These are phyloP conservation scores for Botrytis fragariae DNA, from an alignment of 2,329 filamentous ascomycete genomes.

Conservation along the genomic window DNA sequence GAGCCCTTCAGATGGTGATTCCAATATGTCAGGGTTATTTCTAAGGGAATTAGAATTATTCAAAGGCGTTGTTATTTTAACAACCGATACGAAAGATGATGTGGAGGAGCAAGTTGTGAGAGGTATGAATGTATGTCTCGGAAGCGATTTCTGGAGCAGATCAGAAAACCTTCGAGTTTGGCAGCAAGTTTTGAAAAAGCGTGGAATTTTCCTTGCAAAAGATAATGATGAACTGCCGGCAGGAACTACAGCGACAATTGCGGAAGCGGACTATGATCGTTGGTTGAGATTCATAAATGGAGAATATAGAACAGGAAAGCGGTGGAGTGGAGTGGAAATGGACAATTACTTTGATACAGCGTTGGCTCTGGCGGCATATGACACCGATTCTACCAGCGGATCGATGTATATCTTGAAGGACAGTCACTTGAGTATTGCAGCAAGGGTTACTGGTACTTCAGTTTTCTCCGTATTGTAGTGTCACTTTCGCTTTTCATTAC, in stretches of 20 bases:
- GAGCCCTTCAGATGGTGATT: background rate
- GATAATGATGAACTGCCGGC: background rate
- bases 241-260: background rate
- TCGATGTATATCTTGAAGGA: background rate
- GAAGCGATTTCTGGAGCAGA: background rate
- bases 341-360: conserved; percentile 2
- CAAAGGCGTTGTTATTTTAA: conserved; percentile 1
- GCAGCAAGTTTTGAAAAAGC: background rate
- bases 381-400: rapidly evolving
- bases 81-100: background rate
- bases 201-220: background rate
- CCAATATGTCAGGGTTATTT: background rate
- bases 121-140: background rate
- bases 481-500: background rate
- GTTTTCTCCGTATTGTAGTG: background rate
- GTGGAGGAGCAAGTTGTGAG: background rate
- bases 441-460: background rate
- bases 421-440: background rate
- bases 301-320: background rate
- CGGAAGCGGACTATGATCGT: background rate
- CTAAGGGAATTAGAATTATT: background rate
- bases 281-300: background rate
- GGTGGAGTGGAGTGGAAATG: conserved; percentile 2
- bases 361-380: background rate
- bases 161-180: background rate